Conservation (phyloP, 2,329 filamentous ascomycete genomes). For the Torrubiella hemipterigena region DNA sequence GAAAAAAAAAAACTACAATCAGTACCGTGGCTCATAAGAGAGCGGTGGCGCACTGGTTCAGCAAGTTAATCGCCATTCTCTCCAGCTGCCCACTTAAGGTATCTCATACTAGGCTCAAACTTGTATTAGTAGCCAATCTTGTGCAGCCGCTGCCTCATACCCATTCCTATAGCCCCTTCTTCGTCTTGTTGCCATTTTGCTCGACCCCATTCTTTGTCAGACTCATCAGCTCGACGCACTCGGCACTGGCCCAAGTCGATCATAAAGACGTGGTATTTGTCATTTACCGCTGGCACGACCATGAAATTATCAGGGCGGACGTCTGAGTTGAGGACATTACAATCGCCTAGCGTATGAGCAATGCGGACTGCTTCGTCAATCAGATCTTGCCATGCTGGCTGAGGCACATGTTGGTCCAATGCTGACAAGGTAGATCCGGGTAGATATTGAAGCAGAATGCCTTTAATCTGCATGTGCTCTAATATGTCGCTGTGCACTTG, state of each 20-base stretch:
- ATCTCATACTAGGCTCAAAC: slow-evolving; percentile 5
- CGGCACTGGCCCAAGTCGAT: slow-evolving; percentile 14
- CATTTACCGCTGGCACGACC: slow-evolving; percentile 2
- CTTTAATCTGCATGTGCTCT: slow-evolving; percentile 7
- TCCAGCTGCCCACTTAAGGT: slow-evolving; percentile 6
- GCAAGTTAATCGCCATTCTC: slow-evolving; percentile 4
- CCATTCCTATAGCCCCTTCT: slow-evolving; percentile 10
- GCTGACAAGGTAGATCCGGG: slow-evolving; percentile 7
- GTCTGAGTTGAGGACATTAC: slow-evolving; percentile 13
- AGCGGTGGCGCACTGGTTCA: no score
- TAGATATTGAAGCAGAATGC: slow-evolving; percentile 11
- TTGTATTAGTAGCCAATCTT: slow-evolving; percentile 8
- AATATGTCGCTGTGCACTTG: neutral
- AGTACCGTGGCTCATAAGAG: no score
- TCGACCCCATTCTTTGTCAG: slow-evolving; percentile 10
- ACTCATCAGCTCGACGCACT: slow-evolving; percentile 9
- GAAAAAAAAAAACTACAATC: no score
- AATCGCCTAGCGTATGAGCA: slow-evolving; percentile 10
- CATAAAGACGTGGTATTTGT: slow-evolving; percentile 10
- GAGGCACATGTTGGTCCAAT: slow-evolving; percentile 3
- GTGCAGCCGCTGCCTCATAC: slow-evolving; percentile 7
- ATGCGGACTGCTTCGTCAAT: slow-evolving; percentile 11
- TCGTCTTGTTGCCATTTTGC: slow-evolving; percentile 12
- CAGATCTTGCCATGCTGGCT: slow-evolving; percentile 8
- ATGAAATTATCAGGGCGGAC: slow-evolving; percentile 13